Evolutionary conservation across 495 filamentous ascomycete genomes (phyloP), one percentile per base, ranked within the genome.

Genomic region (Aspergillus hancockii): DNA sequence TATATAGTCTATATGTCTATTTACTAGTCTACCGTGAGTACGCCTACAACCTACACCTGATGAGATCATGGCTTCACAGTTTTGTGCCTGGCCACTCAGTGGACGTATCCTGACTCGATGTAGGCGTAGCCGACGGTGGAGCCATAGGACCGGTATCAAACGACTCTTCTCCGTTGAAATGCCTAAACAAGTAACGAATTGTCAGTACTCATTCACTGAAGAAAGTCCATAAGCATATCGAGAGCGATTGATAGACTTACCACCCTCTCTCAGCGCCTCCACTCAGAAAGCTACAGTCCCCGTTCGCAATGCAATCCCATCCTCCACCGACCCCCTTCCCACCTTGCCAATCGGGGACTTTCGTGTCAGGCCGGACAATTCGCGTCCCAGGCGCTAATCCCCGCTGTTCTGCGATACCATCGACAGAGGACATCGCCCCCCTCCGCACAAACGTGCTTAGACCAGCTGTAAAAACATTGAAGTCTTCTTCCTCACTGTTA

Each of bases 191-290:
- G 30, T 68, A 36, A 38, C 18, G 58, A 51, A 34, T 49, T n/a
- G 58, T 50, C 32, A n/a, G 4, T 7, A 23, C 25, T 28, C 38
- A 30, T 21, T 22, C 51, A 55, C n/a, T n/a, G n/a, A n/a, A n/a
- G n/a, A n/a, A n/a, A n/a, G n/a, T n/a, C n/a, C n/a, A n/a, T n/a
- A 50, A 30, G 52, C 52, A 18, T 52, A 41, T 7, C 62, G 57
- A 34, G 36, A 60, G 66, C 55, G 60, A 57, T 28, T 51, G 46
- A 57, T 56, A 59, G 41, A 85, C 90, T 79, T 65, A 93, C 92
- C 92, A 97, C 62, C 90, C 90, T 69, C 93, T 80, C 75, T 98
- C 93, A 62, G 91, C 91, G 6, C 94, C 94, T 41, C 79, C 79
- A 30, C 79, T 81, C 66, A 98, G 69, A 75, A 89, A 90, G 51